Evolutionary conservation across 2,329 filamentous ascomycete species (phyloP).

Genomic region (Paraconiothyrium brasiliense): DNA sequence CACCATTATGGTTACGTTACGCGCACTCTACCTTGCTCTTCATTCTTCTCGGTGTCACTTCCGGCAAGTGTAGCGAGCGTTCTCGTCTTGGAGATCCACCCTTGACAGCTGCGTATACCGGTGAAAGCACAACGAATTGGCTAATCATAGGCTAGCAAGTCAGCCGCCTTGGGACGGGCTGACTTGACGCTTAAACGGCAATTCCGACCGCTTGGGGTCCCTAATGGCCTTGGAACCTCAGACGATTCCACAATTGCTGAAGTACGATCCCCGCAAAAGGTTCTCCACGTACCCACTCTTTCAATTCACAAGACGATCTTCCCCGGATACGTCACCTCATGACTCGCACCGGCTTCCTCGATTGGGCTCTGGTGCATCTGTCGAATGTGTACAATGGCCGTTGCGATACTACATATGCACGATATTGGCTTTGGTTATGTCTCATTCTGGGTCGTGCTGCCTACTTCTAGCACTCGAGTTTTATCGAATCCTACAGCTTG

Average conservation of each 20-base stretch:
- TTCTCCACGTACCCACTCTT: conserved; percentile 4
- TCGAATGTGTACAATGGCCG: too few relatives aligned
- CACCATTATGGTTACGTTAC: not conserved
- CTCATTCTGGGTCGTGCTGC: not conserved
- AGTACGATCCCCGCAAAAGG: not conserved
- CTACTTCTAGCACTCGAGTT: not conserved
- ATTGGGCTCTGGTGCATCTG: not conserved
- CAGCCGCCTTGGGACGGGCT: not conserved
- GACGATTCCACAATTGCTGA: not conserved
- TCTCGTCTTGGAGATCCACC: not conserved
- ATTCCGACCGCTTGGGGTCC: not conserved
- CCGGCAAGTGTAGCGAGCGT: not conserved
- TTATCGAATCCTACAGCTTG: not conserved
- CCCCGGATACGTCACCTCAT: not conserved
- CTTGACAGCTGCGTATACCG: not conserved
- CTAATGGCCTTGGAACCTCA: not conserved
- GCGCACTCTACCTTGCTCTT: not conserved
- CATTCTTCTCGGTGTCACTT: not conserved
- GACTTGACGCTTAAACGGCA: not conserved
- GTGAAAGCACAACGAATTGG: not conserved
- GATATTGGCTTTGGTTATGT: not conserved
- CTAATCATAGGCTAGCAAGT: not conserved
- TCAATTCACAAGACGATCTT: not conserved
- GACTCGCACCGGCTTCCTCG: conserved; percentile 7
- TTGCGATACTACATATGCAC: not conserved